Evolutionary conservation across 2,329 filamentous ascomycete species (phyloP), one percentile per base, ranked within the genome.

Genomic region (Diaporthe capsici): DNA sequence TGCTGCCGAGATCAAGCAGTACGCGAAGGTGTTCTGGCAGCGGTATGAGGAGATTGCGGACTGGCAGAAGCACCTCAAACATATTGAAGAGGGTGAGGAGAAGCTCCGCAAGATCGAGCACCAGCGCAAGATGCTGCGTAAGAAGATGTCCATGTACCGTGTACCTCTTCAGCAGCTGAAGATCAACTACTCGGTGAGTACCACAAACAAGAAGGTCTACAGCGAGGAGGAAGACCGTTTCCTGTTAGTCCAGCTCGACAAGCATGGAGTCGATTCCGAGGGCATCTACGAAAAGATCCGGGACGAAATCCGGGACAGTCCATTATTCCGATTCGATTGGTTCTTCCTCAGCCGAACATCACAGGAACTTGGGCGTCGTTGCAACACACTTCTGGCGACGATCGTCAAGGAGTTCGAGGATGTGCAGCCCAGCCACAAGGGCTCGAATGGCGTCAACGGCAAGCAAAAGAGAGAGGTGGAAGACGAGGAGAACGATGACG

Each of bases 141-240:
- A 96, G 90, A 99, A 99, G 90, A 94, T 99, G 90, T 91, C 93
- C 80, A 95, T 97, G 88, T 98, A 98, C 83, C 94, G 97, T n/a
- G 96, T 98, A 68, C 97, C 97, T 34, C 90, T 99, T 22, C 97
- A 99, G 84, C 97, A 99, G 85, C 92, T 99, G 81, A 98, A 98
- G 88, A 95, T 99, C 87, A 98, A 98, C 86, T 99, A 99, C 85
- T 98, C 96, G 0, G 97, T 99, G 39, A 98, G 95, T 9, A 99
- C 97, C 2, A 99, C 97, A 13, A 99, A 99, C 90, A 99, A 99
- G 88, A 99, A 99, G 87, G 96, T 99, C 1, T 99, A 99, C 83
- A 98, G 96, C 0, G 97, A 99, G 83, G 97, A 99, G 82, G 97
- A 99, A 84, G 97, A 99, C 82, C 92, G 97, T 4, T 99, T 99